phyloP scores from a whole-genome alignment of 768 basidiomycete genomes.

The Holtermannia corniformis region DNA sequence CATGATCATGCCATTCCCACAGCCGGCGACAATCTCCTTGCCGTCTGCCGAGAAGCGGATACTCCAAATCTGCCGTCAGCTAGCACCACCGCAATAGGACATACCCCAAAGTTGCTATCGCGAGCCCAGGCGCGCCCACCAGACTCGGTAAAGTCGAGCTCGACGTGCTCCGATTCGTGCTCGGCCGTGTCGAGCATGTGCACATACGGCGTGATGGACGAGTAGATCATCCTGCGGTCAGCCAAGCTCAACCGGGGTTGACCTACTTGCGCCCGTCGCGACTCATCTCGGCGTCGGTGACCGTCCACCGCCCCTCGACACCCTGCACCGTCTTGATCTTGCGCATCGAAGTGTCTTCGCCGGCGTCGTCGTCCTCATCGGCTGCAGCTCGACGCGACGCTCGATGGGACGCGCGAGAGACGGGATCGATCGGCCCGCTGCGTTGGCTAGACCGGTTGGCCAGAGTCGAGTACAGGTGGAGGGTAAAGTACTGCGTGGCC shows the following conservation, averaged over 20 bases:
- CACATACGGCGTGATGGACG: conserved; percentile 54
- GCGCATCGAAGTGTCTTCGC: conserved; percentile 38
- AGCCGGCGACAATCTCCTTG: conserved; percentile 88
- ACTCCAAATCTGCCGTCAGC: conserved; percentile 65
- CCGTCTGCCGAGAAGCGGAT: conserved; percentile 95
- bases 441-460: conserved; percentile 47
- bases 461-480: conserved; percentile 61
- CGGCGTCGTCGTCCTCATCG: conserved; percentile 44
- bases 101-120: conserved; percentile 35
- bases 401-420: neutral
- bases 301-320: conserved; percentile 73
- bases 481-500: conserved; percentile 70
- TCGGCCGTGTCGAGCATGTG: conserved; percentile 38
- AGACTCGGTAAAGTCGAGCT: conserved; percentile 24
- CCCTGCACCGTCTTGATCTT: conserved; percentile 57
- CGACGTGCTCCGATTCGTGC: conserved; percentile 32
- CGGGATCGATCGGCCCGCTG: conserved; percentile 41
- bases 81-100: conserved; percentile 43
- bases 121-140: conserved; percentile 10
- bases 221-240: conserved; percentile 70
- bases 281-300: conserved; percentile 87
- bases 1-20: conserved; percentile 45
- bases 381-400: neutral
- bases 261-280: conserved; percentile 56
- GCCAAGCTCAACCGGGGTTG: neutral